Evolutionary conservation across 495 filamentous ascomycete genomes (phyloP).

Genomic region (Penicillium salamii): DNA sequence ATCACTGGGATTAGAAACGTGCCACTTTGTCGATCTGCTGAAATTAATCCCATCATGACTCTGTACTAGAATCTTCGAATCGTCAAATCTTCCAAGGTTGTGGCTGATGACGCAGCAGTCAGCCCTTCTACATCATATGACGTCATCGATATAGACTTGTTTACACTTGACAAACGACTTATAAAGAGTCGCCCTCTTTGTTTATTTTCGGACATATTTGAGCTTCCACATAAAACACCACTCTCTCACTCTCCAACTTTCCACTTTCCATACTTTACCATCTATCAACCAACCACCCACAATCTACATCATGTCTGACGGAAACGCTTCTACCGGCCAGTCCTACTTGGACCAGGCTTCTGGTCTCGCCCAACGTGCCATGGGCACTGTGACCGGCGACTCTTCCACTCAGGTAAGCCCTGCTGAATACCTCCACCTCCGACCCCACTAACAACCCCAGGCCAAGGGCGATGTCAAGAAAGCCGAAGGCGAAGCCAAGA

Average conservation of each 20-base stretch:
- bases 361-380: slow-evolving; percentile 65
- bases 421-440: not conserved
- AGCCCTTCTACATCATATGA: slow-evolving; percentile 20
- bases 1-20: no score
- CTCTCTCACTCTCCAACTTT: not conserved
- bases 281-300: not conserved
- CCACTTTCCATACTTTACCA: slow-evolving; percentile 7
- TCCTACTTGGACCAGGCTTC: slow-evolving; percentile 77
- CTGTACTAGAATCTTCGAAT: no score
- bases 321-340: slow-evolving; percentile 72
- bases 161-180: not conserved
- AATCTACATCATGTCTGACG: slow-evolving; percentile 50
- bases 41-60: no score
- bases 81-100: not conserved
- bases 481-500: slow-evolving; percentile 57
- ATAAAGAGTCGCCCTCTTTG: slow-evolving; percentile 1
- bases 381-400: slow-evolving; percentile 76
- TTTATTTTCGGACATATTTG: no score
- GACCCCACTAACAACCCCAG: slow-evolving; percentile 22
- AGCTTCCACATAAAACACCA: not conserved
- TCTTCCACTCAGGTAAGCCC: slow-evolving; percentile 58
- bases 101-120: not conserved
- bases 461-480: slow-evolving; percentile 55
- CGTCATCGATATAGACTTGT: slow-evolving; percentile 17
- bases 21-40: no score